Conservation (phyloP, 73 alveolate species). For the Diophrys appendiculata region DNA sequence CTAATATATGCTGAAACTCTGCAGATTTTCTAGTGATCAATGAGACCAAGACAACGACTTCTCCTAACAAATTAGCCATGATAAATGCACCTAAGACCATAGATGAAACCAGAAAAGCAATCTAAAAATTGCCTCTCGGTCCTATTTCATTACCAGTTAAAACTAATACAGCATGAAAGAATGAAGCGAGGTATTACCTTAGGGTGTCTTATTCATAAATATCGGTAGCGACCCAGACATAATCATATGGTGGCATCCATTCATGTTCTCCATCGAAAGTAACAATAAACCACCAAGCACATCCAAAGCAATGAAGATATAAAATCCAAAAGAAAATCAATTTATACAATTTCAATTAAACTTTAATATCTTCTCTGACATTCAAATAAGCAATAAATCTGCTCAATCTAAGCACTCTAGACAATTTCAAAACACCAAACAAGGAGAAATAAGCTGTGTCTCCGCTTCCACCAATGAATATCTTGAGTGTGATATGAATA, state of each 20-base stretch:
- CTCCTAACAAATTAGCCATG: conserved; percentile 66
- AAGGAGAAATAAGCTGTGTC: not conserved
- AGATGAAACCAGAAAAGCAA: conserved; percentile 15
- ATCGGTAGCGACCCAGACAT: conserved; percentile 1
- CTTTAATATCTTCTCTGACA: conserved; percentile 31
- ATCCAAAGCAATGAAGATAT: conserved; percentile 50
- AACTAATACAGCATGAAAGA: conserved; percentile 56
- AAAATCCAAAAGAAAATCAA: conserved; percentile 26
- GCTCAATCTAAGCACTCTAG: conserved; percentile 8
- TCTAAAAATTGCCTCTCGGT: conserved; percentile 50
- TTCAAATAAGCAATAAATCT: conserved; percentile 21
- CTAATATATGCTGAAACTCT: conserved; percentile 30
- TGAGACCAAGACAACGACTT: conserved; percentile 33
- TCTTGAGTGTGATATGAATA: not conserved
- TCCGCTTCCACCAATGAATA: not conserved
- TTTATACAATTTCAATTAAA: conserved; percentile 7
- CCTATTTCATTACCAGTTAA: conserved; percentile 66
- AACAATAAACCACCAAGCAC: conserved; percentile 51
- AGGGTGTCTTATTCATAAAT: conserved; percentile 4
- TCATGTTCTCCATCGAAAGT: not conserved
- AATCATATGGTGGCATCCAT: conserved; percentile 46
- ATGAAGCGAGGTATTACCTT: conserved; percentile 24
- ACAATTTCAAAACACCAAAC: conserved; percentile 7
- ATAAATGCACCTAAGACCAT: conserved; percentile 55
- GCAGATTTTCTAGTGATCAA: conserved; percentile 25